Percentiles rank a stretch among this genome's conserved stretches.
phyloP scores from a whole-genome alignment of 2,329 filamentous ascomycete species.

The Aspergillus texensis region DNA sequence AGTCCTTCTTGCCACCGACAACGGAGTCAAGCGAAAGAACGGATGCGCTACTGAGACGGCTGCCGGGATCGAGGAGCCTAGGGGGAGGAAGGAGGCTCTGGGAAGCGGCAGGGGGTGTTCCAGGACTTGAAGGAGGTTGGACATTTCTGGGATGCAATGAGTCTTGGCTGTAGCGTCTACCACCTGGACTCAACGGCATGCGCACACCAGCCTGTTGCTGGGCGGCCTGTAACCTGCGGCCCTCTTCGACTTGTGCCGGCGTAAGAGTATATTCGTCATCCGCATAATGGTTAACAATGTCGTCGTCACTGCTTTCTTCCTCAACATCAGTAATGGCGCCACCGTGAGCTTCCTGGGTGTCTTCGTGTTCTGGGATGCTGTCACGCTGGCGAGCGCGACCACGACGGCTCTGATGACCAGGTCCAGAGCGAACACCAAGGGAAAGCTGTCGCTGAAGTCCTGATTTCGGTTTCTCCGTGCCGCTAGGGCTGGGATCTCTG shows the following conservation, averaged over 20 bases:
- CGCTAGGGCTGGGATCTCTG: constrained; percentile 38
- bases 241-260: constrained; percentile 37
- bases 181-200: constrained; percentile 1
- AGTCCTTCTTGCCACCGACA: constrained; percentile 63
- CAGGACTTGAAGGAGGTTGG: constrained; percentile 32
- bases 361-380: constrained; percentile 31
- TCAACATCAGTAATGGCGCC: constrained; percentile 32
- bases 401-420: constrained; percentile 38
- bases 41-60: constrained; percentile 46
- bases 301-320: constrained; percentile 42
- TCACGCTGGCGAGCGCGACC: constrained; percentile 31
- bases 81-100: constrained; percentile 11
- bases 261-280: constrained; percentile 45
- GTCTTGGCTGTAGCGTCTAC: constrained; percentile 25
- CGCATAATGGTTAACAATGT: constrained; percentile 38
- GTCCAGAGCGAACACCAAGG: constrained; percentile 44
- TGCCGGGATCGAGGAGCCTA: constrained; percentile 27
- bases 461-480: constrained; percentile 33
- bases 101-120: constrained; percentile 29
- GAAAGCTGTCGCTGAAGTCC: constrained; percentile 41
- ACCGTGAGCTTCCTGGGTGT: constrained; percentile 25
- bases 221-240: constrained; percentile 27
- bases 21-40: constrained; percentile 59
- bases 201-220: constrained; percentile 18
- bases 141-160: constrained; percentile 23